Base-by-base conservation (phyloP, 1,284 basidiomycete species). In the Xanthoconium separans region DNA sequence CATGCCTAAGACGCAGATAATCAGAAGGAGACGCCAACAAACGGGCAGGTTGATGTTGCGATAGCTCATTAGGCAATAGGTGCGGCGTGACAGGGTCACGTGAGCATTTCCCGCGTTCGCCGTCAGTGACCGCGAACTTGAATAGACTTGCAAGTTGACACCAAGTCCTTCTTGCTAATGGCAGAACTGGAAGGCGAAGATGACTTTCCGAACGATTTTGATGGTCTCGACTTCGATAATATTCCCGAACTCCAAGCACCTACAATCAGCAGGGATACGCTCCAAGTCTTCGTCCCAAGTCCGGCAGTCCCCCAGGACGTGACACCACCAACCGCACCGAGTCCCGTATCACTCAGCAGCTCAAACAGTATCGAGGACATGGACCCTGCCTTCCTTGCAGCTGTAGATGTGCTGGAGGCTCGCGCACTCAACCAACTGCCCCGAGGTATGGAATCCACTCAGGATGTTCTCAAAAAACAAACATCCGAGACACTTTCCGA, bases 141-240 rank as follows among this genome's bases (percentile, higher is more conserved):
- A n/a, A n/a, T n/a, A n/a, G n/a, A 24, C 24, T 24, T 27, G 27
- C 27, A 22, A 22, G 27, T 27, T 4, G 9, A 36, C 3, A 36
- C 34, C n/a, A n/a, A 37, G 4, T n/a, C 16, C n/a, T n/a, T 44
- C 30, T 9, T 18, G 24, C 31, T 46, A 44, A 70, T 70, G 68
- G 44, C 60, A 22, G 56, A 65, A 44, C 42, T 29, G 10, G 61
- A 60, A 29, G 70, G 65, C 2, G 66, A 72, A 9, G 75, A 77
- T 51, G 67, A 66, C 20, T 73, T 72, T 47, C 72, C 73, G 2
- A 80, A 80, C 54, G 76, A 78, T 20, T 75, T 80, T 47, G 73
- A 72, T 29, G 71, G 59, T 3, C 31, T 72, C 18, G 65, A 71
- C 58, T 66, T 72, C 40, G 67, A 67, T 30, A 54, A 45, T 15